Evolutionary conservation across 108 stramenopile genomes (phyloP).

Genomic region (Cyclotella sp.): DNA sequence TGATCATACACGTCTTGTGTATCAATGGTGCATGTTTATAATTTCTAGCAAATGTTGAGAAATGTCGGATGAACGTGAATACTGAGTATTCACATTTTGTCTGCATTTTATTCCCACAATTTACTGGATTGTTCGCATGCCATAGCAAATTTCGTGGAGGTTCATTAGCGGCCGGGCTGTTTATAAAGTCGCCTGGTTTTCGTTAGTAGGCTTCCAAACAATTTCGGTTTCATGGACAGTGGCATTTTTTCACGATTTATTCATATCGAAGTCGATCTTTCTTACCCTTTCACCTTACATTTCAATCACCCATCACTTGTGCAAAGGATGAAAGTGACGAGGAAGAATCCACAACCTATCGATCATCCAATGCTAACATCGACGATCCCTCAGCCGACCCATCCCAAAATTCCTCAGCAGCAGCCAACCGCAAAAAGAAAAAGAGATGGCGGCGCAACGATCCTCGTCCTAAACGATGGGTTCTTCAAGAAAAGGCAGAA

Average conservation of each 20-base stretch:
- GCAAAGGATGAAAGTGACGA: constrained; percentile 71
- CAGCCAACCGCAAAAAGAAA: constrained; percentile 47
- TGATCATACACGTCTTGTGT: constrained; percentile 1
- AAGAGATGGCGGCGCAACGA: constrained; percentile 71
- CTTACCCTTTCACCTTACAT: background rate
- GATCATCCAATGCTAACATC: constrained; percentile 18
- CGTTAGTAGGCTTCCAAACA: constrained; percentile 43
- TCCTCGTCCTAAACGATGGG: constrained; percentile 77
- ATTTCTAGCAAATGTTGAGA: constrained; percentile 35
- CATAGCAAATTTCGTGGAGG: constrained; percentile 18
- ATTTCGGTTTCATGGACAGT: background rate
- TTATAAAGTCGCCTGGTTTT: constrained; percentile 17
- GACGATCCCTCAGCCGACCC: constrained; percentile 9
- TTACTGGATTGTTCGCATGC: constrained; percentile 53
- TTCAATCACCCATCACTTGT: background rate
- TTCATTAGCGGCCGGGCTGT: constrained; percentile 23
- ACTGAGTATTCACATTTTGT: constrained; percentile 18
- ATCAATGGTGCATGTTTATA: constrained; percentile 8
- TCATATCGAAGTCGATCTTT: background rate
- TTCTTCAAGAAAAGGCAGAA: constrained; percentile 78
- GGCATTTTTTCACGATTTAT: background rate
- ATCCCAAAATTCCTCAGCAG: constrained; percentile 2
- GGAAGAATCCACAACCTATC: constrained; percentile 40
- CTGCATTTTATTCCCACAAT: constrained; percentile 4
- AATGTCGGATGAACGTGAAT: constrained; percentile 7